Evolutionary conservation across 257 asterid species (phyloP).

Genomic region (Jasminum sambac): DNA sequence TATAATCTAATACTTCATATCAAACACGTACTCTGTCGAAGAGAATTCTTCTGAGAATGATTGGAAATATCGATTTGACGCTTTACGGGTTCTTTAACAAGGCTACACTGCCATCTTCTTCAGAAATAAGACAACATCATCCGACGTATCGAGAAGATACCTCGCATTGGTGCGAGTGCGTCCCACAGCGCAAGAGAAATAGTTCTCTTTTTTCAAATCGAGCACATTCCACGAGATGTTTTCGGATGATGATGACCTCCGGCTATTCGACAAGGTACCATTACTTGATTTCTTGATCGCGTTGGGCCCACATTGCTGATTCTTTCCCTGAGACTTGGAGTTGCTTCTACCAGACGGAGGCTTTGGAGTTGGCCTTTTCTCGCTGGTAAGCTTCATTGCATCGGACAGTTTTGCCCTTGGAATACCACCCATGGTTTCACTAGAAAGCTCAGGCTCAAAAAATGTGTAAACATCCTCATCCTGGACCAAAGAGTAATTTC

Average conservation of each 20-base stretch:
- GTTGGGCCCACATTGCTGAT: conserved; percentile 26
- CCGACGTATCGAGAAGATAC: conserved; percentile 58
- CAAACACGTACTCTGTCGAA: neutral
- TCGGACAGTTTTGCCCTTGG: conserved; percentile 52
- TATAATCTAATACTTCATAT: neutral
- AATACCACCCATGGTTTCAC: conserved; percentile 43
- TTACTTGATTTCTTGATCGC: conserved; percentile 34
- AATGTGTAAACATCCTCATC: conserved; percentile 91
- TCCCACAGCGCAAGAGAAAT: conserved; percentile 89
- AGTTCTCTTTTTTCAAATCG: conserved; percentile 89
- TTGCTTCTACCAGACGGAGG: conserved; percentile 39
- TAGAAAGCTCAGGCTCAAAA: conserved; percentile 93
- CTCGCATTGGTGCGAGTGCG: conserved; percentile 82
- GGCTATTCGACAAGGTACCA: conserved; percentile 23
- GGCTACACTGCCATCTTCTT: conserved; percentile 58
- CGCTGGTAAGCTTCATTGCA: conserved; percentile 38
- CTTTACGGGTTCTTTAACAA: conserved; percentile 13
- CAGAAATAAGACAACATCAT: conserved; percentile 65
- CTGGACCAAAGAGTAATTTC: conserved; percentile 36
- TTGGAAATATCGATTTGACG: conserved; percentile 17
- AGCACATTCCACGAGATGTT: conserved; percentile 75
- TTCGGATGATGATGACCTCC: conserved; percentile 44
- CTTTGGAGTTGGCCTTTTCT: conserved; percentile 47
- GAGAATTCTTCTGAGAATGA: neutral
- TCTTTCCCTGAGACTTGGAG: conserved; percentile 45